Evolutionary conservation across 2,329 filamentous ascomycete genomes (phyloP).

Genomic region (Cytospora chrysosperma): DNA sequence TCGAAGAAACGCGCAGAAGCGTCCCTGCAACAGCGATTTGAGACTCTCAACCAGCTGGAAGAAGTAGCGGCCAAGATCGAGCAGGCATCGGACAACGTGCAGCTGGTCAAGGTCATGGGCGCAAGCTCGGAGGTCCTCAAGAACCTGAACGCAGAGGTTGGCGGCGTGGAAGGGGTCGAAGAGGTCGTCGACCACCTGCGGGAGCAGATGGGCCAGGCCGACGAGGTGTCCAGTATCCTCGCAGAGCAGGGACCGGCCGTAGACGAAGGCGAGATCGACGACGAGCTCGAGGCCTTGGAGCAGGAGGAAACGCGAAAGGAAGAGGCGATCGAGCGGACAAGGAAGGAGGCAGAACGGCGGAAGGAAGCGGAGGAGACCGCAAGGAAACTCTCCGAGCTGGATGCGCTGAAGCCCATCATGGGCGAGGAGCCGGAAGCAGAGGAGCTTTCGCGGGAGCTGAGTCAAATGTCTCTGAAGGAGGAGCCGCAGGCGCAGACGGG

Average conservation of each 20-base stretch:
- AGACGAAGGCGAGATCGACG: conserved; percentile 82
- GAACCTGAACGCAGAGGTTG: conserved; percentile 72
- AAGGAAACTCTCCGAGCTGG: conserved; percentile 50
- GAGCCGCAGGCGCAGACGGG: conserved; percentile 26
- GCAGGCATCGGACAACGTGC: conserved; percentile 80
- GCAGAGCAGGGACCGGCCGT: conserved; percentile 61
- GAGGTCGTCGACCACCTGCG: conserved; percentile 72
- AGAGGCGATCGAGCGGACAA: conserved; percentile 51
- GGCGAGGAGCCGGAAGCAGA: conserved; percentile 34
- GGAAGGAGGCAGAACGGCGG: conserved; percentile 43
- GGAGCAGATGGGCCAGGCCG: conserved; percentile 76
- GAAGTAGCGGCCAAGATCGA: conserved; percentile 80
- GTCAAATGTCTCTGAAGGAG: conserved; percentile 40
- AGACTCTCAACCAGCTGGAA: conserved; percentile 78
- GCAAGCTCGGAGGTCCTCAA: conserved; percentile 71
- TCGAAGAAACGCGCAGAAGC: conserved; percentile 80
- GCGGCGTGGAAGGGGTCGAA: conserved; percentile 73
- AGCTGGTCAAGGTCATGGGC: conserved; percentile 80
- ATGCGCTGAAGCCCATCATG: conserved; percentile 37
- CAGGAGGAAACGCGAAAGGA: conserved; percentile 55
- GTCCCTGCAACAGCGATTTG: conserved; percentile 68
- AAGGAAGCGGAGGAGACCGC: conserved; percentile 31
- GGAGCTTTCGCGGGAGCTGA: conserved; percentile 37
- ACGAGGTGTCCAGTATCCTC: conserved; percentile 79
- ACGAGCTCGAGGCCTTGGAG: conserved; percentile 79